Conservation (phyloP, 179 eudicot species). For the Beta macrorhiza region DNA sequence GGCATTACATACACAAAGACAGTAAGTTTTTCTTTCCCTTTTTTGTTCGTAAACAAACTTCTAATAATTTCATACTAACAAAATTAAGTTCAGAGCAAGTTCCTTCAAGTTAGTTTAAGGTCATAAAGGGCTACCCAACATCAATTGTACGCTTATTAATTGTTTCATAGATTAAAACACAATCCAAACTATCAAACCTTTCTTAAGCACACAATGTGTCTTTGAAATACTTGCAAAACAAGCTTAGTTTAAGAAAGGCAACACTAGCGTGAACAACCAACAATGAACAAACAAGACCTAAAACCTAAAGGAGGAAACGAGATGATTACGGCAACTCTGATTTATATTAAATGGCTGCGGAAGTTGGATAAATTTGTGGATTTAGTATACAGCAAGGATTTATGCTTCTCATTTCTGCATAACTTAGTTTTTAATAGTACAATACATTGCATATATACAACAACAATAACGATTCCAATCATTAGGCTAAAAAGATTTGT, state of each 20-base stretch:
- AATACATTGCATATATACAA: slow-evolving; percentile 4
- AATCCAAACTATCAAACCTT: too few relatives aligned
- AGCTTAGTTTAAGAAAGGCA: background rate
- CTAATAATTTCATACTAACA: too few relatives aligned
- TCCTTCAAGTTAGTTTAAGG: too few relatives aligned
- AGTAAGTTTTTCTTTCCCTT: too few relatives aligned
- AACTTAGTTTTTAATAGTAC: background rate
- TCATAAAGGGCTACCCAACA: too few relatives aligned
- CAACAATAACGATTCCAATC: background rate
- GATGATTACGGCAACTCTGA: slow-evolving; percentile 12
- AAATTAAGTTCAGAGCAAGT: too few relatives aligned
- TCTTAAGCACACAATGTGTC: background rate
- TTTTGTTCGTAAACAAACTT: too few relatives aligned
- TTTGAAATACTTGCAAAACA: background rate
- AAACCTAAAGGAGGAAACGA: background rate
- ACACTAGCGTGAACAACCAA: background rate
- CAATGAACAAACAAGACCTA: background rate
- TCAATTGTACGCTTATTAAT: too few relatives aligned
- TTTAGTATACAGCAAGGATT: slow-evolving; percentile 32
- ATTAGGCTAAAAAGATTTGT: slow-evolving; percentile 21
- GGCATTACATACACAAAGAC: too few relatives aligned
- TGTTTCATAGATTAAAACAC: too few relatives aligned
- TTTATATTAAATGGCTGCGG: background rate
- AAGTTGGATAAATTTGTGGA: slow-evolving; percentile 23
- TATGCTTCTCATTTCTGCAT: slow-evolving; percentile 27